Evolutionary conservation across 257 asterid species (phyloP).

Genomic region (Anisodus tanguticus): DNA sequence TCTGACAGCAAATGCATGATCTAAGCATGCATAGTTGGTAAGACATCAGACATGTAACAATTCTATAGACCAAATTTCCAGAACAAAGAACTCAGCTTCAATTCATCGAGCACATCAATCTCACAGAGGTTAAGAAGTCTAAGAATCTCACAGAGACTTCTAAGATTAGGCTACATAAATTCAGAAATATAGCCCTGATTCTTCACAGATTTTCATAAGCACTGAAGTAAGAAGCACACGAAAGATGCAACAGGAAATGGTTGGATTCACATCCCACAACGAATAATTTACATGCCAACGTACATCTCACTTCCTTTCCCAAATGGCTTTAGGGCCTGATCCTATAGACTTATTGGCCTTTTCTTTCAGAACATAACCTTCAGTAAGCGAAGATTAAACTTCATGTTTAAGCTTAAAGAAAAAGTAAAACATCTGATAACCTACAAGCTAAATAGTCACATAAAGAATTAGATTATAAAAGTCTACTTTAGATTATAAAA

Average conservation of each 20-base stretch:
- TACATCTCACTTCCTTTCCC: conserved; percentile 2
- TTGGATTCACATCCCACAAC: not conserved
- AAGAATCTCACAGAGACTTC: not conserved
- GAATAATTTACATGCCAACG: not conserved
- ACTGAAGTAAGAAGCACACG: not conserved
- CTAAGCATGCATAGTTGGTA: not conserved
- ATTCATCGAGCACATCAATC: conserved; percentile 3
- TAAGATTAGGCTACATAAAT: not conserved
- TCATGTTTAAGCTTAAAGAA: not conserved
- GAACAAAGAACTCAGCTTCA: not conserved
- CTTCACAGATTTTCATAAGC: not conserved
- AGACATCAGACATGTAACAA: no score
- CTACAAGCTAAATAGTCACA: not conserved
- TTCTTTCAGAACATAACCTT: not conserved
- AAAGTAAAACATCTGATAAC: not conserved
- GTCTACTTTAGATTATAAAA: no score
- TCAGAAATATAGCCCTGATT: not conserved
- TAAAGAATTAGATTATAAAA: not conserved
- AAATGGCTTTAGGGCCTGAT: conserved; percentile 9
- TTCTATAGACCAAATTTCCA: no score
- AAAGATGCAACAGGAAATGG: not conserved
- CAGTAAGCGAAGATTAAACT: not conserved
- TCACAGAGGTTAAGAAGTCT: not conserved
- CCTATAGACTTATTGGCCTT: not conserved
- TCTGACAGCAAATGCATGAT: not conserved